Evolutionary conservation across 805 yeast genomes (phyloP), one percentile per base, ranked within the genome.

Genomic region (Ogataea henricii): DNA sequence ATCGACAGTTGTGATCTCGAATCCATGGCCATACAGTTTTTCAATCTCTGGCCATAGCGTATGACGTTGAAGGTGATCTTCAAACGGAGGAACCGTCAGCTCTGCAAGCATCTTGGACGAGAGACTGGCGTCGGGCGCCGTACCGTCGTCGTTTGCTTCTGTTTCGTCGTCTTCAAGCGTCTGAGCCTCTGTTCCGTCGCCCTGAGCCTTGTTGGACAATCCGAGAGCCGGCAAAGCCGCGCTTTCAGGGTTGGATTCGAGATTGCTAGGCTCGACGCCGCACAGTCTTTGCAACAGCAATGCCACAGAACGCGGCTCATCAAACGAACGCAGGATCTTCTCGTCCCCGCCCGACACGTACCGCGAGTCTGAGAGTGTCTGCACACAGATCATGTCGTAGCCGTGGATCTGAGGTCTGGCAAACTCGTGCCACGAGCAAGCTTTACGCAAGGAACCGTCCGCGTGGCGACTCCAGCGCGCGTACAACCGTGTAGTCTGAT

Each of bases 371-470:
- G 78, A 67, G 12, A 94, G 66, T 10, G 85, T 74, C 32, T 83
- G 80, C 6, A 87, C 72, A 55, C 96, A 83, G 32, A 88, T 76
- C 97, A 94, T 90, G 62, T 94, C 98, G 63, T 89, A 94, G 7
- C 99, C 99, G 66, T 94, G 99, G 53, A 94, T 94, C 66, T 94
- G 99, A 0, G 99, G 98, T 57, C 99, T 79, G 1, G 97, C 89
- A 66, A 94, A 85, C 65, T 94, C 99, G 62, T 85, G 85, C 96
- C 97, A 90, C 1, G 83, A 72, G 6, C 55, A 49, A 3, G 23
- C n/a, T 10, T 26, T 9, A 40, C 74, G 66, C 17, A 60, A 48
- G 2, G 69, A 72, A 50, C 66, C 67, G 10, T 51, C 49, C 6
- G 55, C 51, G 10, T 57, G 47, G 29, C 69, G 62, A 7, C 43